These are phyloP conservation scores for Epichloe sibirici DNA, from an alignment of 2,329 filamentous ascomycete genomes.

Conservation along the genomic window DNA sequence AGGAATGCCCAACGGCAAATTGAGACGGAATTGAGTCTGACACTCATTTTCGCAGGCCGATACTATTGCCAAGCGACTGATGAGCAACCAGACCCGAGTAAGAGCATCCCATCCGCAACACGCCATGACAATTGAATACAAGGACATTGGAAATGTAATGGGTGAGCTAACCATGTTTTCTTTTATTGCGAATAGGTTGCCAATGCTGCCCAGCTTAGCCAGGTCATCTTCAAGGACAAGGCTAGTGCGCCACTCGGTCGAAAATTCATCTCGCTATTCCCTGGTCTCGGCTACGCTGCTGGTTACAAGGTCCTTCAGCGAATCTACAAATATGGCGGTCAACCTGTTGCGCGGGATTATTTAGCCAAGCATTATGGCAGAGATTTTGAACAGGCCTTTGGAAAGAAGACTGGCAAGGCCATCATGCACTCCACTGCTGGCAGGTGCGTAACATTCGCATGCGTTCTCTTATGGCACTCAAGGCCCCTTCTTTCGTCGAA, in stretches of 20 bases:
- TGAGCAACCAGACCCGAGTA: constrained; percentile 77
- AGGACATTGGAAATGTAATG: constrained; percentile 5
- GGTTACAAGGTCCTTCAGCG: constrained; percentile 96
- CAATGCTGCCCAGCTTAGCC: constrained; percentile 54
- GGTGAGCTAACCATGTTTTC: constrained; percentile 7
- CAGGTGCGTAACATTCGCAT: constrained; percentile 40
- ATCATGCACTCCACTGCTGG: constrained; percentile 96
- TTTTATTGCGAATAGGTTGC: constrained; percentile 16
- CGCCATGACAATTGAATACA: background rate
- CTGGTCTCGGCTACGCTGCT: constrained; percentile 90
- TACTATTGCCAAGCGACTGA: constrained; percentile 95
- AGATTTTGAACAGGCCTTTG: constrained; percentile 80
- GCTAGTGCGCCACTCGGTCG: constrained; percentile 54
- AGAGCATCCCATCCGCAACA: constrained; percentile 24
- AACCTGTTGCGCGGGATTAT: constrained; percentile 89
- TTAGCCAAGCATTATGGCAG: constrained; percentile 67
- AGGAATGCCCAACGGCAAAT: background rate
- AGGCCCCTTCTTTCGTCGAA: background rate
- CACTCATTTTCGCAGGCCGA: constrained; percentile 53
- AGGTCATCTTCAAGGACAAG: constrained; percentile 88
- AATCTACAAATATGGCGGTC: constrained; percentile 97
- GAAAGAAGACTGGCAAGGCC: constrained; percentile 94
- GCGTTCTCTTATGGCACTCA: background rate
- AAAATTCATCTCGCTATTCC: constrained; percentile 94
- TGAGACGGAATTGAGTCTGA: background rate